Base-by-base conservation (phyloP, 2,329 filamentous ascomycete species). In the Ophiocordyceps camponoti-floridani region DNA sequence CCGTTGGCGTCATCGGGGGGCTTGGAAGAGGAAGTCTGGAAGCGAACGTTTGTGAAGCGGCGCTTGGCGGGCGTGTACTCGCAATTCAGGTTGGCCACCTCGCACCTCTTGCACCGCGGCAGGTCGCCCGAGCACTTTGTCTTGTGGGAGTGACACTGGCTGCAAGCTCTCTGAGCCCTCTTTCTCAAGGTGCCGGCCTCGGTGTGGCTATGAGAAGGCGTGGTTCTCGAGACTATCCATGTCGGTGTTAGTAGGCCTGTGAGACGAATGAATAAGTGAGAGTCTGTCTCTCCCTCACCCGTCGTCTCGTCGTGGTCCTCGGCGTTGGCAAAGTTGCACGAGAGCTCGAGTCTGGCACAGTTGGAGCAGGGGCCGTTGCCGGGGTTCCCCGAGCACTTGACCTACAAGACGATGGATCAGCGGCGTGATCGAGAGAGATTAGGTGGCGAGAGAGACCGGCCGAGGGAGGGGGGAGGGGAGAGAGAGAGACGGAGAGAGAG, bases 101-200 rank as follows among this genome's bases (percentile, higher is more conserved):
- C 56, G 48, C 64, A 67, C 45, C 64, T 53, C 48, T 59, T 58
- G 48, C 64, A 67, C 27, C 52, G 53, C 6, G 63, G 63, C 41
- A 63, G 46, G 43, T 65, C 63, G 18, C 63, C 62, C 1, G 62
- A 65, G 47, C 64, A 67, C 47, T 64, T 65, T 1, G 63, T 65
- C 51, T 67, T 67, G 50, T 65, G 62, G 3, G 56, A 46, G 48
- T 66, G 63, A 30, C 64, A 67, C 44, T 64, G 56, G 23, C 54
- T 57, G 49, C 64, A 67, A n/a, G 64, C 63, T 43, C 62, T 51
- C 45, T 66, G 64, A 4, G 63, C 63, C 33, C 64, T 58, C 45
- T 64, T 65, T 23, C 64, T 56, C 28, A 61, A 43, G 6, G 63
- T 66, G 7, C 64, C 64, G 8, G 63, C 64, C 48, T 67, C 63